Base-by-base conservation (phyloP, 2,329 filamentous ascomycete species). In the Fusarium sp. region DNA sequence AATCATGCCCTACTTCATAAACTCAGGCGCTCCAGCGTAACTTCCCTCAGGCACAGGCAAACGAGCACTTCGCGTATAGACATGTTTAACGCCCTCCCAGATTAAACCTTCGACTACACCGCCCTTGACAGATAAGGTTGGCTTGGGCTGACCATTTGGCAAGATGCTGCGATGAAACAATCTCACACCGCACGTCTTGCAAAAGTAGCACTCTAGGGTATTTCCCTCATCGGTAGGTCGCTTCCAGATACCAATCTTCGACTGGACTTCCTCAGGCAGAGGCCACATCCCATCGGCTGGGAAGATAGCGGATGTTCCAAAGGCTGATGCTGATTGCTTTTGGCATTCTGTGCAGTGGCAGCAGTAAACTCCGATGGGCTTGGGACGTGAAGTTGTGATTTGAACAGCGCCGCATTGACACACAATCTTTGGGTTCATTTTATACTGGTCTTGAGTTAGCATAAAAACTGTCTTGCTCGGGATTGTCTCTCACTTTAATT, bases 301-400 rank as follows among this genome's bases (percentile, higher is more conserved):
- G 70, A 81, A 85, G 60, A 83, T 79, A 60, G 83, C 82, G 0
- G 83, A 84, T 3, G 81, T 82, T 25, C 83, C 83, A 66, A 83
- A 85, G 4, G 83, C 83, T 1, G 83, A 85, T 6, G 77, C 77
- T 0, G 82, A 81, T 65, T 85, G 83, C 55, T 77, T 82, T 45
- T 80, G 83, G 66, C 83, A 85, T 56, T 84, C 79, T 51, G 78
- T 76, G 72, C 83, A 85, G 76, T 85, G 84, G 71, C 83, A 86
- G 75, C 81, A 79, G 71, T 80, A 83, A 22, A 84, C 71, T 9
- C 75, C 76, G 25, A 80, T 58, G 8, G 82, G 81, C 22, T 79
- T 54, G 2, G 78, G 74, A 9, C 71, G 73, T 2, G 81, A 79
- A 7, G 81, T 79, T 32, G 72, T 75, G 67, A 84, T 79, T 18